These are phyloP conservation scores for Wakefieldia striispora DNA, from an alignment of 768 basidiomycete genomes.

Conservation along the genomic window DNA sequence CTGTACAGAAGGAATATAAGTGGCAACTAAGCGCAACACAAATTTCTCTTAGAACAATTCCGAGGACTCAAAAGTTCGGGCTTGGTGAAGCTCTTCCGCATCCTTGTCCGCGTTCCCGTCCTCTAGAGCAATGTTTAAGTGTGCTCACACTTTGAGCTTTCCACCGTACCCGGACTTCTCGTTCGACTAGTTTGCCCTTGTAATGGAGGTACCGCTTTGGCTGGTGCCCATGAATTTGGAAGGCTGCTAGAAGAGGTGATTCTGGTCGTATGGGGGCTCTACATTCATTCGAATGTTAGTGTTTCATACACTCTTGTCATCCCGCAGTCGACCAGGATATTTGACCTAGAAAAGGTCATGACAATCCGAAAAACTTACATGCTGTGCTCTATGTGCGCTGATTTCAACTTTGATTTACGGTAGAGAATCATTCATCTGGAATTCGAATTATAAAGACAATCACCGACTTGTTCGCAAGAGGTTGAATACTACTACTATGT, in stretches of 20 bases:
- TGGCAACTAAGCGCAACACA: background rate
- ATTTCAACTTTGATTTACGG: too few species aligned
- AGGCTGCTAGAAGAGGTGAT: conserved; percentile 37
- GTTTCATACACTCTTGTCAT: too few species aligned
- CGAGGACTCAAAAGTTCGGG: conserved; percentile 93
- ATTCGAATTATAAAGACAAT: too few species aligned
- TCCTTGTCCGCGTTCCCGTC: conserved; percentile 96
- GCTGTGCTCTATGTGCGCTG: too few species aligned
- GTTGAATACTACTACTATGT: too few species aligned
- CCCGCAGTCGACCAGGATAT: too few species aligned
- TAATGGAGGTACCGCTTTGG: conserved; percentile 67
- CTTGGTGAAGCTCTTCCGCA: conserved; percentile 76
- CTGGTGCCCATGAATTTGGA: conserved; percentile 67
- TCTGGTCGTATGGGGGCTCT: conserved; percentile 30
- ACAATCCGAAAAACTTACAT: too few species aligned
- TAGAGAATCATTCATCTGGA: too few species aligned
- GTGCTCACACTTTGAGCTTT: conserved; percentile 34
- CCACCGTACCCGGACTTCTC: conserved; percentile 34
- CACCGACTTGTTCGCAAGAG: too few species aligned
- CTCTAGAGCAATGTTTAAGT: conserved; percentile 58
- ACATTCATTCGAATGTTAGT: conserved; percentile 23
- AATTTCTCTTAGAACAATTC: conserved; percentile 57
- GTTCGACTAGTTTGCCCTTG: conserved; percentile 42
- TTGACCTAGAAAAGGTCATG: too few species aligned
- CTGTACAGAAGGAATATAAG: conserved; percentile 27